A percentile compares a stretch with the other conserved stretches of the same genome.
Conservation (phyloP, 495 filamentous ascomycete genomes). For the Aspergillus campestris region DNA sequence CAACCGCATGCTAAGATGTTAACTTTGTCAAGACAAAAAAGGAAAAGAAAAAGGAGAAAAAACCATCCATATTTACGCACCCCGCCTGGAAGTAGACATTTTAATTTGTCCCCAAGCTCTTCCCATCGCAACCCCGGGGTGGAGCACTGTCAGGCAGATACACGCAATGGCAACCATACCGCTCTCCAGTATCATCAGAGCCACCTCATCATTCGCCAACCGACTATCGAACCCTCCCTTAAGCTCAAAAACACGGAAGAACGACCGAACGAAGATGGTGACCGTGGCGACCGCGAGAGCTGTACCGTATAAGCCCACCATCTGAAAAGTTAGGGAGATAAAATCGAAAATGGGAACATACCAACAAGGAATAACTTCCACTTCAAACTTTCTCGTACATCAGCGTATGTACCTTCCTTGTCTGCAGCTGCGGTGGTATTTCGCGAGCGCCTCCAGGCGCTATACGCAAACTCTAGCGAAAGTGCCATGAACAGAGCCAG, state of each 20-base stretch:
- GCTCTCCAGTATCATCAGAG: constrained; percentile 65
- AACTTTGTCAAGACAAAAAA: too few species aligned
- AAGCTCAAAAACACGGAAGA: constrained; percentile 60
- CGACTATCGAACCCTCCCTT: constrained; percentile 50
- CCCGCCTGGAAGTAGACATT: neutral
- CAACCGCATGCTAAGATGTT: too few species aligned
- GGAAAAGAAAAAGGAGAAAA: too few species aligned
- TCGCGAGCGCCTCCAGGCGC: constrained; percentile 12
- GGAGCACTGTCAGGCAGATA: constrained; percentile 47
- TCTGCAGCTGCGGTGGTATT: constrained; percentile 6
- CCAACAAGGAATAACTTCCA: constrained; percentile 15
- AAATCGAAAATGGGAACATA: neutral
- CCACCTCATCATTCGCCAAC: constrained; percentile 49
- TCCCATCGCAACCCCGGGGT: constrained; percentile 33
- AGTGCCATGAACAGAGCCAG: constrained; percentile 45
- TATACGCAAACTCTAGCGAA: constrained; percentile 39
- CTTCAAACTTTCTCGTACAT: constrained; percentile 3
- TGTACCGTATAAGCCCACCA: constrained; percentile 1
- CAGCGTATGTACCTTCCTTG: constrained; percentile 3
- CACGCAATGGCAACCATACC: constrained; percentile 58
- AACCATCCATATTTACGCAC: neutral
- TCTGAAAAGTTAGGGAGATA: neutral
- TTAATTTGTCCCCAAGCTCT: neutral
- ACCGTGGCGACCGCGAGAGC: constrained; percentile 44
- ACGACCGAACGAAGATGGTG: constrained; percentile 51